These are phyloP conservation scores for Eutrema salsugineum DNA, from an alignment of 441 rosid species.

Conservation along the genomic window DNA sequence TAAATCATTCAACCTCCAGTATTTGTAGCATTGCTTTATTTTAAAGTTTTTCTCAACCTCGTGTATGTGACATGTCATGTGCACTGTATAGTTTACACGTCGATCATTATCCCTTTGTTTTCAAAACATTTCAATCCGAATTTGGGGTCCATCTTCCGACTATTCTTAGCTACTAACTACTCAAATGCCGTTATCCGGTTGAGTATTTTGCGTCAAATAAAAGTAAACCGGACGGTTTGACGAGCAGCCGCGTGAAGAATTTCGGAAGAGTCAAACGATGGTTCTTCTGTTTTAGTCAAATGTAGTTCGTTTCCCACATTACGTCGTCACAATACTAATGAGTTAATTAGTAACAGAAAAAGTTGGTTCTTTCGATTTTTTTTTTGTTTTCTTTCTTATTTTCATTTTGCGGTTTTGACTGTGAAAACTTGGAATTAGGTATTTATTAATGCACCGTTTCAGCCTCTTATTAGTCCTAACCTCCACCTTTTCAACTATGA, in stretches of 20 bases:
- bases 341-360: not conserved
- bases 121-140: not conserved
- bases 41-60: not conserved
- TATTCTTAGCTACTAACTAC: constrained; percentile 4
- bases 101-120: not conserved
- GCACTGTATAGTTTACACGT: not conserved
- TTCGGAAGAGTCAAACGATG: not conserved
- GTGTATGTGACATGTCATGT: not conserved
- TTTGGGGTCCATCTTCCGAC: not conserved
- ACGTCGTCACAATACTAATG: not conserved
- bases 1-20: too few relatives aligned
- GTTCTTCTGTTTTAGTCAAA: constrained; percentile 19
- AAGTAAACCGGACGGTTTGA: constrained; percentile 17
- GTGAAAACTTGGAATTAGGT: not conserved
- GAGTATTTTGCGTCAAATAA: not conserved
- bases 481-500: constrained; percentile 10
- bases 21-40: not conserved
- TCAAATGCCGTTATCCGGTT: constrained; percentile 9
- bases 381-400: not conserved
- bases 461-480: not conserved
- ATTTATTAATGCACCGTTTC: constrained; percentile 15
- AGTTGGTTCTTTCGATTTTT: not conserved
- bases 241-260: constrained; percentile 18
- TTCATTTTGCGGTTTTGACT: not conserved
- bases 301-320: constrained; percentile 9